Evolutionary conservation across 169 alveolate species (phyloP), one percentile per base, ranked within the genome.

Genomic region (Plasmodium malariae): DNA sequence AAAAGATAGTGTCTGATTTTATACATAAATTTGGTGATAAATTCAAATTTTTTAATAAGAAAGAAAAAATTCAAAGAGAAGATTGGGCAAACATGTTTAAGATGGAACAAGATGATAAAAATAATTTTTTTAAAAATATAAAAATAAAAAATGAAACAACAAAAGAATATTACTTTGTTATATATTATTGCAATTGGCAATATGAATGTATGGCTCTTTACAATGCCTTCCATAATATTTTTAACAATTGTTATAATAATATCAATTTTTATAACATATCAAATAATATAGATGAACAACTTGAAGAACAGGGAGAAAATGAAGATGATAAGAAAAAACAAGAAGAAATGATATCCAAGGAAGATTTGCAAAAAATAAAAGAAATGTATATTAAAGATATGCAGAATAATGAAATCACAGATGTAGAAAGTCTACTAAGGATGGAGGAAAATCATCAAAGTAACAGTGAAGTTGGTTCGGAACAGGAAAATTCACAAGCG

Each of bases 131-230:
- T 54, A 80, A 80, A 80, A 45, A 68, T 65, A 32, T 51, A 65
- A 80, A 80, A 80, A 49, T 80, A 19, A 80, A 80, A 80, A 80
- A 51, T 51, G 90, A 80, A 37, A 80, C 28, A 49, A 60, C 76
- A 17, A 80, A 80, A 19, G 90, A 80, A 70, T 80, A 80, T 59
- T 80, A 80, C 26, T 80, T 80, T 80, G 90, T 80, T 45, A 80
- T 80, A 51, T 80, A 80, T 67, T 80, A 67, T 72, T 80, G 90
- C 40, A 80, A 80, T 65, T 80, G 90, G 90, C 54, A 80, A 59
- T 80, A 80, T 67, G 90, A 80, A 19, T 80, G 90, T 26, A 80
- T 80, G 90, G 90, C 90, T 12, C 71, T 80, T 7, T 80, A 80
- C 51, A 80, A 80, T 67, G 74, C 90, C 37, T 36, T 80, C 19